Conservation (phyloP, 2,329 filamentous ascomycete species). For the Leptographium lundbergii region DNA sequence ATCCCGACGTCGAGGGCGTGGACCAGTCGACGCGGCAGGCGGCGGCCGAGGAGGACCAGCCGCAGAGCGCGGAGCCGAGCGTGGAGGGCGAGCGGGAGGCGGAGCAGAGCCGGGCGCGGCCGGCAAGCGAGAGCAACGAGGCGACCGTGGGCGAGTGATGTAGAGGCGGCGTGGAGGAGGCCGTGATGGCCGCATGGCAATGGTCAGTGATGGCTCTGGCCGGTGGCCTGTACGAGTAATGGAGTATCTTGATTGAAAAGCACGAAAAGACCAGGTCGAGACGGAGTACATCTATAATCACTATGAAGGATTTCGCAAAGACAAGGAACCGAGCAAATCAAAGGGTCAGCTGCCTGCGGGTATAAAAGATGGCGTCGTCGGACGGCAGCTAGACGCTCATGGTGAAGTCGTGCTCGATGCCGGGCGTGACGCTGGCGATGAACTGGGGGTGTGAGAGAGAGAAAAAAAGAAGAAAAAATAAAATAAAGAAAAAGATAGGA, state of each 20-base stretch:
- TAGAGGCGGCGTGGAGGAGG: too few species aligned
- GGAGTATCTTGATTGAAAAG: background rate
- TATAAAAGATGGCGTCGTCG: background rate
- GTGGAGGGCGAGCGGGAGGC: slow-evolving; percentile 47
- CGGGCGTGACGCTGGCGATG: slow-evolving; percentile 82
- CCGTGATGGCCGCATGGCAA: too few species aligned
- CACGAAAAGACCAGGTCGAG: background rate
- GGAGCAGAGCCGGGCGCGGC: slow-evolving; percentile 43
- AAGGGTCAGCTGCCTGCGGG: too few species aligned
- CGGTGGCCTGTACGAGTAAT: background rate
- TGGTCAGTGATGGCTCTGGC: too few species aligned
- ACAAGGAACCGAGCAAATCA: background rate
- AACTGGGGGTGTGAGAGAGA: slow-evolving; percentile 32
- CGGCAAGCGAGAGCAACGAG: slow-evolving; percentile 50
- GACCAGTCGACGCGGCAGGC: slow-evolving; percentile 41
- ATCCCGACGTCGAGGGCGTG: slow-evolving; percentile 48
- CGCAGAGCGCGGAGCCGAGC: slow-evolving; percentile 33
- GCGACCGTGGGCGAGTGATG: slow-evolving; percentile 20
- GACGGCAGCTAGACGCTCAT: slow-evolving; percentile 60
- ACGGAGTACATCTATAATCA: background rate
- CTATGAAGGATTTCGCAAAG: background rate
- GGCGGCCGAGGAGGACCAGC: slow-evolving; percentile 23
- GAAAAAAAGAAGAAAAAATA: slow-evolving; percentile 1
- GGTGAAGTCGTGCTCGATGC: slow-evolving; percentile 95
- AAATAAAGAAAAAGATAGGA: background rate